These are phyloP conservation scores for Aspergillus uvarum DNA, from an alignment of 2,329 filamentous ascomycete species.

Conservation along the genomic window DNA sequence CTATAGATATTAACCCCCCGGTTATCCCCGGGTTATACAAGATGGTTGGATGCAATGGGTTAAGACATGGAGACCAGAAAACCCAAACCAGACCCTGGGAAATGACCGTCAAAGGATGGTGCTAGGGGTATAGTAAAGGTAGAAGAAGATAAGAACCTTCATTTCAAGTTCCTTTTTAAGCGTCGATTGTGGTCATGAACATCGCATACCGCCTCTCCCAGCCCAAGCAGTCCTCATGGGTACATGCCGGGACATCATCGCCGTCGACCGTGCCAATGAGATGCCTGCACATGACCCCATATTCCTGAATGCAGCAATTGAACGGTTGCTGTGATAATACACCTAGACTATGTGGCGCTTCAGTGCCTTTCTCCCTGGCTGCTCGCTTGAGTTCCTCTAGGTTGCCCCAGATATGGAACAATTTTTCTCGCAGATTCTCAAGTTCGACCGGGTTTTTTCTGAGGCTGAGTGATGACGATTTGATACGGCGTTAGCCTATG, in stretches of 20 bases:
- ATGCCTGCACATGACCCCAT: constrained; percentile 54
- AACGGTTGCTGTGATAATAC: constrained; percentile 60
- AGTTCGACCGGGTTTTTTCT: constrained; percentile 53
- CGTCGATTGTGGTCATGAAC: constrained; percentile 62
- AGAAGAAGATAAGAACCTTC: neutral
- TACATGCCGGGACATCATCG: constrained; percentile 35
- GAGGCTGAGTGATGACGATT: constrained; percentile 49
- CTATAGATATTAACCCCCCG: no score
- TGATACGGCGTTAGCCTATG: neutral
- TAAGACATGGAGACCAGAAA: neutral
- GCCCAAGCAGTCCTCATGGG: constrained; percentile 42
- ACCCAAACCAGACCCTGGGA: no score
- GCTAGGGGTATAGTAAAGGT: neutral
- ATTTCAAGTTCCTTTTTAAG: constrained; percentile 2
- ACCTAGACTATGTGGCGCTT: constrained; percentile 18
- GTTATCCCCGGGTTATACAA: no score
- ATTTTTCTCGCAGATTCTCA: constrained; percentile 60
- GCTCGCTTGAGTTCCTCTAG: constrained; percentile 67
- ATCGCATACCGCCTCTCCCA: constrained; percentile 66
- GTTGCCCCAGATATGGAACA: constrained; percentile 83
- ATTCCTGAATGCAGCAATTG: constrained; percentile 69
- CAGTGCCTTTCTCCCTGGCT: constrained; percentile 26
- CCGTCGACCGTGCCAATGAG: constrained; percentile 40
- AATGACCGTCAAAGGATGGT: neutral
- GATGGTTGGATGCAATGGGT: no score